Percentiles rank a stretch among this genome's conserved stretches.
Evolutionary conservation across 352 stramenopile species (phyloP).

Genomic region (Phytophthora ohioensis): DNA sequence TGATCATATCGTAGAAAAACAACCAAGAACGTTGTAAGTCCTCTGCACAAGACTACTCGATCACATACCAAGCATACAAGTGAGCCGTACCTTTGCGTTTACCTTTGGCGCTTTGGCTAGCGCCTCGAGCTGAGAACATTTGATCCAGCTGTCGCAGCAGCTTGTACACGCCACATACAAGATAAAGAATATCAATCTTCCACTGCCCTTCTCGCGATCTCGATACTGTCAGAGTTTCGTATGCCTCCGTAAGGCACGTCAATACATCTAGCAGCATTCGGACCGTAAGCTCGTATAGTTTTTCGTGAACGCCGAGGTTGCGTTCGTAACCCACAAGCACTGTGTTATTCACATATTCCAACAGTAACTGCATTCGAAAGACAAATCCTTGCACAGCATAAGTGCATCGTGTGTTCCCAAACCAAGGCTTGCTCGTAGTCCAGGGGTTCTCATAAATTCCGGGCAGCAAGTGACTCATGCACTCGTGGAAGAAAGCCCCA

Average conservation of each 20-base stretch:
- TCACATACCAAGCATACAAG: neutral
- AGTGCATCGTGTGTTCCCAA: conserved; percentile 64
- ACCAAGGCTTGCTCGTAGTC: conserved; percentile 64
- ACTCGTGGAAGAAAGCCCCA: conserved; percentile 70
- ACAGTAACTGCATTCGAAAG: conserved; percentile 53
- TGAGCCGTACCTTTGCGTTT: conserved; percentile 44
- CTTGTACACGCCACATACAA: conserved; percentile 66
- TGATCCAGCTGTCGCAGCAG: conserved; percentile 59
- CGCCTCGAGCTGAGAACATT: conserved; percentile 50
- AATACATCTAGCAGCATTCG: conserved; percentile 65
- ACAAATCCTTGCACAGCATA: conserved; percentile 69
- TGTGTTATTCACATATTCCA: conserved; percentile 52
- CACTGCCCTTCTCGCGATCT: conserved; percentile 56
- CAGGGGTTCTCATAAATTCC: conserved; percentile 71
- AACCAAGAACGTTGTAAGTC: conserved; percentile 6
- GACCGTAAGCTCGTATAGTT: conserved; percentile 59
- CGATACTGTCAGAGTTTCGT: conserved; percentile 59
- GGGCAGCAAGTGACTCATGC: conserved; percentile 49
- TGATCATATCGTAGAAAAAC: conserved; percentile 18
- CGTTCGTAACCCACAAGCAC: conserved; percentile 60
- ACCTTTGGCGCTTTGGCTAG: conserved; percentile 30
- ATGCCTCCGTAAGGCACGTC: conserved; percentile 51
- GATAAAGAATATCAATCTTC: conserved; percentile 81
- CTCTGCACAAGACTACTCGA: neutral
- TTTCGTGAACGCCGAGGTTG: conserved; percentile 68